Conservation (phyloP, 2,329 filamentous ascomycete genomes). For the Thelonectria blattea region DNA sequence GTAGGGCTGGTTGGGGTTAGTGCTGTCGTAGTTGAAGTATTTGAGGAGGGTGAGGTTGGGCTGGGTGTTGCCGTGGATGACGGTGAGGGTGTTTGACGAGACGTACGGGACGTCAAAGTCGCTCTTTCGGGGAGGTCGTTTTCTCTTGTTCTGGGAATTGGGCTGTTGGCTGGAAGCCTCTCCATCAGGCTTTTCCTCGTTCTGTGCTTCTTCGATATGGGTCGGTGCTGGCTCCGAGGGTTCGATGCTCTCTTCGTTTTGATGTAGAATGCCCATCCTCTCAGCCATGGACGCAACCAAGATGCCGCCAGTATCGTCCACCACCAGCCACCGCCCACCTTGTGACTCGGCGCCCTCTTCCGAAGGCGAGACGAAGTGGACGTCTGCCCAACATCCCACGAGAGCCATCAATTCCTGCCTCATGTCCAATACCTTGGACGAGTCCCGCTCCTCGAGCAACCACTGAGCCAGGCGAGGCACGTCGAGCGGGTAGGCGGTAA, state of each 20-base stretch:
- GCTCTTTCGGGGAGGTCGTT: constrained; percentile 42
- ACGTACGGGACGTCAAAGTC: constrained; percentile 71
- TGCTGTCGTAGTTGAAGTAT: constrained; percentile 85
- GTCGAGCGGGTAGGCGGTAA: constrained; percentile 84
- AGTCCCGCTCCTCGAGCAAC: constrained; percentile 80
- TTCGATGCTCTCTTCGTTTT: constrained; percentile 37
- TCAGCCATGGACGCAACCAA: constrained; percentile 85
- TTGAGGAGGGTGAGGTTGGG: constrained; percentile 86
- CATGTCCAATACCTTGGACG: constrained; percentile 82
- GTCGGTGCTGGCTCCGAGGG: background rate
- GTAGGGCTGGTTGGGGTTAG: constrained; percentile 62
- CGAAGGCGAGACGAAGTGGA: constrained; percentile 64
- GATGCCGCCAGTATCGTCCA: constrained; percentile 87
- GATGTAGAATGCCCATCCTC: constrained; percentile 81
- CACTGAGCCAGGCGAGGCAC: constrained; percentile 77
- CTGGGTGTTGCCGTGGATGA: constrained; percentile 82
- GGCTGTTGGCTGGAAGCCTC: constrained; percentile 15
- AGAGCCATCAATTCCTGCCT: constrained; percentile 83
- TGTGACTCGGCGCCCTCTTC: constrained; percentile 37
- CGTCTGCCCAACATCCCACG: constrained; percentile 87
- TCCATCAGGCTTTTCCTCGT: constrained; percentile 17
- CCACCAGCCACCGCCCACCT: constrained; percentile 72
- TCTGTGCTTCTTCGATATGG: constrained; percentile 14
- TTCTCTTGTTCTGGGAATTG: constrained; percentile 30
- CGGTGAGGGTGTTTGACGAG: constrained; percentile 75